phyloP scores from a whole-genome alignment of 2,329 filamentous ascomycete species.

The Cladosporium oxysporum region DNA sequence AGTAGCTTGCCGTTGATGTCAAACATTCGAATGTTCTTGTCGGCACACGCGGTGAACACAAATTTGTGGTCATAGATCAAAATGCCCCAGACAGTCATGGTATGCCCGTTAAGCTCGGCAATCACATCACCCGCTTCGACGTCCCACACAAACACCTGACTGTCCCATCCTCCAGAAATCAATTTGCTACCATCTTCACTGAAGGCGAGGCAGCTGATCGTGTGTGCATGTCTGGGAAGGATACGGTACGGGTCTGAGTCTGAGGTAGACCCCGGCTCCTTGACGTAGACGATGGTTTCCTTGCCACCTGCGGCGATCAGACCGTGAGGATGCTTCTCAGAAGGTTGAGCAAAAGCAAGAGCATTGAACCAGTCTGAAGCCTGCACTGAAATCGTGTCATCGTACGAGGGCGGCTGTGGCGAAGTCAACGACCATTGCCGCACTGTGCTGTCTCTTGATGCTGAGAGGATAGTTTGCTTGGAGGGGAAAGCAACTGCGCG shows the following conservation, averaged over 20 bases:
- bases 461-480: constrained; percentile 72
- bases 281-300: constrained; percentile 89
- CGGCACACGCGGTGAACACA: constrained; percentile 80
- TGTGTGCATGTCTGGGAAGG: constrained; percentile 81
- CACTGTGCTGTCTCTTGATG: constrained; percentile 88
- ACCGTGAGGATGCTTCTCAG: constrained; percentile 69
- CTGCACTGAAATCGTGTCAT: constrained; percentile 75
- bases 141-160: constrained; percentile 81
- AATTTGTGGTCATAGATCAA: constrained; percentile 77
- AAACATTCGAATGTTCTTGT: constrained; percentile 85
- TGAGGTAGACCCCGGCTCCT: constrained; percentile 66
- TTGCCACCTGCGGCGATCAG: constrained; percentile 85
- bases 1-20: constrained; percentile 64
- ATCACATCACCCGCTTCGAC: constrained; percentile 82
- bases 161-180: constrained; percentile 93
- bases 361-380: constrained; percentile 87
- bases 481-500: constrained; percentile 79
- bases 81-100: constrained; percentile 87
- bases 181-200: constrained; percentile 71
- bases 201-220: constrained; percentile 84
- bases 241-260: constrained; percentile 81
- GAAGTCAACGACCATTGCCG: constrained; percentile 76
- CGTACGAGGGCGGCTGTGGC: constrained; percentile 68
- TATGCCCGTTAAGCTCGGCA: constrained; percentile 71
- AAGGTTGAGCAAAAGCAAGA: constrained; percentile 73